Percentiles rank a stretch among this genome's conserved stretches.
Conservation (phyloP, 306 rosid genomes). For the Mimosa bimucronata region DNA sequence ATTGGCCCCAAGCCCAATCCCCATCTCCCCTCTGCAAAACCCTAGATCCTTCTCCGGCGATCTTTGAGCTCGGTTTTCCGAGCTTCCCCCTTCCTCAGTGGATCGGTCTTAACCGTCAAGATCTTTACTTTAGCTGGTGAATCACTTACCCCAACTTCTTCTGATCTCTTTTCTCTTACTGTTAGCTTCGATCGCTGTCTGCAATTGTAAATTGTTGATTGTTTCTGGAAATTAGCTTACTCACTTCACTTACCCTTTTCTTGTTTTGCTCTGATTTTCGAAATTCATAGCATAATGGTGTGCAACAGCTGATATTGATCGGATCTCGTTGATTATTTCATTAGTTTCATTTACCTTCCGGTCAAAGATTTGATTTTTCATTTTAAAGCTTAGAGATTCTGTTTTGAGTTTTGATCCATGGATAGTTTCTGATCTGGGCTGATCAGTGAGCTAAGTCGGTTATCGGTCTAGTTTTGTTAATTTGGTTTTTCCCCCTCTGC, state of each 20-base stretch:
- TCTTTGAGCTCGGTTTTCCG: conserved; percentile 51
- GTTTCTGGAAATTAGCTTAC: background rate
- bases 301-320: background rate
- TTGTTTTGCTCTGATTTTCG: background rate
- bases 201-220: no score
- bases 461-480: background rate
- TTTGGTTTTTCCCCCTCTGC: background rate
- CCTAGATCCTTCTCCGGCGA: conserved; percentile 71
- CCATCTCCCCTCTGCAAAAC: conserved; percentile 67
- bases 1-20: conserved; percentile 89
- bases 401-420: background rate
- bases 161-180: background rate
- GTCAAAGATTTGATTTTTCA: background rate
- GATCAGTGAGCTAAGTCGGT: conserved; percentile 33
- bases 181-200: background rate
- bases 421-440: conserved; percentile 48
- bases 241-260: background rate
- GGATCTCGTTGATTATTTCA: conserved; percentile 8
- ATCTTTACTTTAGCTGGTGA: conserved; percentile 37
- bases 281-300: background rate
- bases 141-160: conserved; percentile 26
- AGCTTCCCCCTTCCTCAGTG: conserved; percentile 28
- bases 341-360: background rate
- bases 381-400: background rate
- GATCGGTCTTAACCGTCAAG: conserved; percentile 24